Percentiles rank a stretch among this genome's conserved stretches.
These are phyloP conservation scores for Colletotrichum sp. DNA, from an alignment of 2,329 filamentous ascomycete genomes.

Conservation along the genomic window DNA sequence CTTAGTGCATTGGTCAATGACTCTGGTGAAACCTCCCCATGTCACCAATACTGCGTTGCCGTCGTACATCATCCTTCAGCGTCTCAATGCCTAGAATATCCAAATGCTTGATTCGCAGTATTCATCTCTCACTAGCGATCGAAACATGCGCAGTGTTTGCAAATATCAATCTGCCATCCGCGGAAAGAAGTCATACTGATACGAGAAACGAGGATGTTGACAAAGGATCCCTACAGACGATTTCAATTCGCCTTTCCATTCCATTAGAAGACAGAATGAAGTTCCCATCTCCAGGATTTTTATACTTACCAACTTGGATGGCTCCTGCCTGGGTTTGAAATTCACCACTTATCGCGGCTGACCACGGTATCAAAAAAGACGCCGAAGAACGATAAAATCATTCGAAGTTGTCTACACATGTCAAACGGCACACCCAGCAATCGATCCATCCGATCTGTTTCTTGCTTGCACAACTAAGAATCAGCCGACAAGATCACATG, in stretches of 20 bases:
- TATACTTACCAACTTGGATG: background rate
- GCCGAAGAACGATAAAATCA: background rate
- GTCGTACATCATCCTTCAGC: background rate
- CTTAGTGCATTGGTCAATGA: background rate
- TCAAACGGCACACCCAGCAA: no score
- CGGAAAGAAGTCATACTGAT: background rate
- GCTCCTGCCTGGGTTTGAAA: background rate
- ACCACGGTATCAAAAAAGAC: no score
- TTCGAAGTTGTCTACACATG: rapidly evolving
- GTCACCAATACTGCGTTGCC: background rate
- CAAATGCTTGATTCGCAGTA: background rate
- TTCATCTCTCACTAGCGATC: rapidly evolving
- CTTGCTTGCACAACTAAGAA: no score
- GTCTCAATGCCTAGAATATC: background rate
- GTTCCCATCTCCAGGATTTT: rapidly evolving
- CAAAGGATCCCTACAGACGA: rapidly evolving
- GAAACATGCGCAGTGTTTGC: rapidly evolving
- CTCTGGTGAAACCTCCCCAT: background rate
- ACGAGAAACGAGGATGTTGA: background rate
- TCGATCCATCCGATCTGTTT: no score
- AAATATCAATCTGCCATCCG: background rate
- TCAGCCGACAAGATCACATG: no score
- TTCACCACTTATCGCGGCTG: no score
- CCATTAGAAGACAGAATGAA: background rate
- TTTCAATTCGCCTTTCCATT: rapidly evolving